These are phyloP conservation scores for Quercus bicolor DNA, from an alignment of 306 rosid species.

Conservation along the genomic window DNA sequence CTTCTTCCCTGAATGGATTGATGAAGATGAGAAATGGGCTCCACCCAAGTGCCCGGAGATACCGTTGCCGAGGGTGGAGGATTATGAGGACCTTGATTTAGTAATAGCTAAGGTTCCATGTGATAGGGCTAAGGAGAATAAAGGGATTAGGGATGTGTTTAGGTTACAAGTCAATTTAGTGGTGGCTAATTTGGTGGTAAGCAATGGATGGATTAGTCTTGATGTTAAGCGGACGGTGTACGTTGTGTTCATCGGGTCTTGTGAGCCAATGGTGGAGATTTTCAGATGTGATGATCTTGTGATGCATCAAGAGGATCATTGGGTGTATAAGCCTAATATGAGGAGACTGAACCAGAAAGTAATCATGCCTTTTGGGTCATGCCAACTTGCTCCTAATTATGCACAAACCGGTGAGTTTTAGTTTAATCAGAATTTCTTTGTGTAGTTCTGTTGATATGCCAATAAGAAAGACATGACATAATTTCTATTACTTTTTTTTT, in stretches of 20 bases:
- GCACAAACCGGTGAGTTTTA: slow-evolving; percentile 54
- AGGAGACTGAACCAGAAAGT: slow-evolving; percentile 43
- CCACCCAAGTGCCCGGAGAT: slow-evolving; percentile 53
- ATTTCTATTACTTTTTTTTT: too few species aligned
- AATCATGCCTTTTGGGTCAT: slow-evolving; percentile 75
- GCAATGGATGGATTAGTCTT: slow-evolving; percentile 38
- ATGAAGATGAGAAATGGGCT: slow-evolving; percentile 40
- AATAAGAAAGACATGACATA: background rate
- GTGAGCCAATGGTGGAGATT: slow-evolving; percentile 88
- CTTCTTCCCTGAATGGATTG: slow-evolving; percentile 66
- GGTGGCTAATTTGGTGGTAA: slow-evolving; percentile 66
- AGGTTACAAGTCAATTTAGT: slow-evolving; percentile 76
- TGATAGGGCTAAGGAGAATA: background rate
- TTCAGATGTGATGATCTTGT: slow-evolving; percentile 74
- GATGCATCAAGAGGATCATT: slow-evolving; percentile 35
- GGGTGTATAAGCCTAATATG: slow-evolving; percentile 40
- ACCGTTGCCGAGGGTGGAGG: slow-evolving; percentile 42
- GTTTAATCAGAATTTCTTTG: background rate
- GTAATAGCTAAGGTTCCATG: slow-evolving; percentile 63
- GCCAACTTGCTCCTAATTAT: slow-evolving; percentile 60
- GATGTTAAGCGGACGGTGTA: slow-evolving; percentile 39
- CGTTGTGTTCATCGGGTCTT: slow-evolving; percentile 60
- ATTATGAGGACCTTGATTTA: slow-evolving; percentile 47
- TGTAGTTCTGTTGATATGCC: background rate
- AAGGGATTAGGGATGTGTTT: slow-evolving; percentile 51